These are phyloP conservation scores for Tilletia setariae DNA, from an alignment of 1,284 basidiomycete species.

Conservation along the genomic window DNA sequence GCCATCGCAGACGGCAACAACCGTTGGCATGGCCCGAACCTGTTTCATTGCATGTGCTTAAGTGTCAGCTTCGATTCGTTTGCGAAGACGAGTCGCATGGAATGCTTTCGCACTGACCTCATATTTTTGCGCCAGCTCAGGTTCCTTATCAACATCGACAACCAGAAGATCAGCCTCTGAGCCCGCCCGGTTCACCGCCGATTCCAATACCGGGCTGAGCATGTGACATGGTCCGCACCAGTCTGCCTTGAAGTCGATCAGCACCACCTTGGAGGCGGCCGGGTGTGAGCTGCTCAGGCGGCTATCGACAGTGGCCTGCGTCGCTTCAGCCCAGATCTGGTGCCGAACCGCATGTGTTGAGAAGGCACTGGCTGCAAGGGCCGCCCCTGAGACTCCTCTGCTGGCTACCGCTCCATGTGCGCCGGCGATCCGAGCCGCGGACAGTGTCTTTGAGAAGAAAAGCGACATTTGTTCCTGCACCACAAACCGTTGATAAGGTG, in stretches of 20 bases:
- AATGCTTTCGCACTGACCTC: not conserved
- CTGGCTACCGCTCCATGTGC: too few species aligned
- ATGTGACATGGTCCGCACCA: constrained; percentile 9
- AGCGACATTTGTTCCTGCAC: too few species aligned
- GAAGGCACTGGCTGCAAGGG: not conserved
- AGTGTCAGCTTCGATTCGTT: too few species aligned
- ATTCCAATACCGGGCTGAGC: constrained; percentile 1
- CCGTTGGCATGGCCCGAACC: constrained; percentile 13
- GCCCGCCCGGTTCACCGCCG: not conserved
- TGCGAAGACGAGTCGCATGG: not conserved
- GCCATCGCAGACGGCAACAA: not conserved
- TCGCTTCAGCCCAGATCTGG: not conserved
- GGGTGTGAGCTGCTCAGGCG: constrained; percentile 5
- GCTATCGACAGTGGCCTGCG: not conserved
- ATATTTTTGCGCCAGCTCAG: not conserved
- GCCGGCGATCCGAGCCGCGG: too few species aligned
- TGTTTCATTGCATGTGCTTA: not conserved
- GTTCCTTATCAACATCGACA: constrained; percentile 10
- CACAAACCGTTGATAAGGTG: too few species aligned
- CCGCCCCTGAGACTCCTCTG: not conserved
- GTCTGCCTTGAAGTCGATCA: constrained; percentile 2
- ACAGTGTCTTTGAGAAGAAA: too few species aligned
- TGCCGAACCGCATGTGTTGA: not conserved
- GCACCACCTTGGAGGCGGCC: not conserved
- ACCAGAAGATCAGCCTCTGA: constrained; percentile 8